Conservation (phyloP, 2,329 filamentous ascomycete genomes). For the Myriosclerotinia duriaeana region DNA sequence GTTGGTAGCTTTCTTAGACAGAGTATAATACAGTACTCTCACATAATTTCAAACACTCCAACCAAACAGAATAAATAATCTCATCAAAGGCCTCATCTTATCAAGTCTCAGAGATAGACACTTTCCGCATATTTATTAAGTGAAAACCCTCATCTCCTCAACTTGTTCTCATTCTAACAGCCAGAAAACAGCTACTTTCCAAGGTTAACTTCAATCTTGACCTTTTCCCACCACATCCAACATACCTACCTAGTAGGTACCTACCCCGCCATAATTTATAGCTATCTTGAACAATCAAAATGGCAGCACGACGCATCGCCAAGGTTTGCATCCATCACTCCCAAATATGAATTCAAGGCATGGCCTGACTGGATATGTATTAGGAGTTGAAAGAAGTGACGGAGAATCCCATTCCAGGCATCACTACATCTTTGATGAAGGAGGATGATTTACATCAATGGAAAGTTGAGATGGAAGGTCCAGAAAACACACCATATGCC, state of each 20-base stretch:
- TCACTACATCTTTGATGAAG: slow-evolving; percentile 55
- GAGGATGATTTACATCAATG: slow-evolving; percentile 67
- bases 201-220: background rate
- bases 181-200: background rate
- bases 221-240: background rate
- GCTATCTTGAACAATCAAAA: slow-evolving; percentile 25
- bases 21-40: background rate
- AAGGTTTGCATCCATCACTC: slow-evolving; percentile 28
- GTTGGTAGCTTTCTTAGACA: slow-evolving; percentile 5
- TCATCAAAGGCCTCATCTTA: background rate
- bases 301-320: slow-evolving; percentile 38
- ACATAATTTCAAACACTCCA: slow-evolving; percentile 15
- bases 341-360: background rate
- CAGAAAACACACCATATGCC: slow-evolving; percentile 62
- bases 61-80: background rate
- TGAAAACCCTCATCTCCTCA: background rate
- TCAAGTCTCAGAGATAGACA: background rate
- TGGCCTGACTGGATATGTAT: slow-evolving; percentile 16
- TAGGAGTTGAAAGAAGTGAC: slow-evolving; percentile 63
- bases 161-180: background rate
- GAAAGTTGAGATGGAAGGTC: slow-evolving; percentile 66
- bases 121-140: background rate
- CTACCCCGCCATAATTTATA: slow-evolving; percentile 4
- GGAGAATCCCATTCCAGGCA: slow-evolving; percentile 55
- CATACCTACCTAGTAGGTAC: background rate